phyloP scores from a whole-genome alignment of 495 filamentous ascomycete genomes.

The Tuber indicum region DNA sequence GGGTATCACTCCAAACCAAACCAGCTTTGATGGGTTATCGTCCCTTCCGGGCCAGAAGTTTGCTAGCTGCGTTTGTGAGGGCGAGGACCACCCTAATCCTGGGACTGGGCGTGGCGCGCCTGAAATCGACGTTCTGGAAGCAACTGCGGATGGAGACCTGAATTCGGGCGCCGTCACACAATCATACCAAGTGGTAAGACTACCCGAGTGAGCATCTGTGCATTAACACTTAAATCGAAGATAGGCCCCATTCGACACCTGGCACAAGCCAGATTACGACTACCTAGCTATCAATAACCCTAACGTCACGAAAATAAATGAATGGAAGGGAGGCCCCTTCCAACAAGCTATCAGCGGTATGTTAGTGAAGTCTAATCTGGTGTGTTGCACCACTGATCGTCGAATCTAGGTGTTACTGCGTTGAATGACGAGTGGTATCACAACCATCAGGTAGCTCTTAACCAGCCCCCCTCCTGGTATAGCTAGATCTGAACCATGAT shows the following conservation, averaged over 20 bases:
- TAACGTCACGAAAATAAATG: constrained; percentile 56
- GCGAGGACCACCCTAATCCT: constrained; percentile 63
- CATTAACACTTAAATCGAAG: constrained; percentile 6
- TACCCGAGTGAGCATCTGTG: constrained; percentile 38
- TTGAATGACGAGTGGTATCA: constrained; percentile 75
- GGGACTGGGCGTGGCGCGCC: constrained; percentile 66
- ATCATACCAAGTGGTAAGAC: constrained; percentile 64
- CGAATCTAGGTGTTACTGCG: constrained; percentile 46
- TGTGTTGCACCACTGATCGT: constrained; percentile 2
- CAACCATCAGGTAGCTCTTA: constrained; percentile 47
- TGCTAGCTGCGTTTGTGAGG: constrained; percentile 63
- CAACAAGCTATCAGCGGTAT: constrained; percentile 70
- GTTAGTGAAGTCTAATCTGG: not conserved
- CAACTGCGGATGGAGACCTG: constrained; percentile 55
- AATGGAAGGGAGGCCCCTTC: constrained; percentile 61
- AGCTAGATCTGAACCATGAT: not conserved
- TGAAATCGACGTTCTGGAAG: constrained; percentile 74
- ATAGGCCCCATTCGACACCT: constrained; percentile 37
- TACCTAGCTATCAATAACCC: constrained; percentile 59
- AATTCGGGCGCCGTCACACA: constrained; percentile 63
- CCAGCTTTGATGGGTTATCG: constrained; percentile 59
- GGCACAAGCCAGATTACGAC: constrained; percentile 62
- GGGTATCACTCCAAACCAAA: constrained; percentile 73
- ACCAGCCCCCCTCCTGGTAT: not conserved
- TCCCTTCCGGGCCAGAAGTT: constrained; percentile 66